These are phyloP conservation scores for Helotiales sp. DNA, from an alignment of 2,329 filamentous ascomycete species.

Conservation along the genomic window DNA sequence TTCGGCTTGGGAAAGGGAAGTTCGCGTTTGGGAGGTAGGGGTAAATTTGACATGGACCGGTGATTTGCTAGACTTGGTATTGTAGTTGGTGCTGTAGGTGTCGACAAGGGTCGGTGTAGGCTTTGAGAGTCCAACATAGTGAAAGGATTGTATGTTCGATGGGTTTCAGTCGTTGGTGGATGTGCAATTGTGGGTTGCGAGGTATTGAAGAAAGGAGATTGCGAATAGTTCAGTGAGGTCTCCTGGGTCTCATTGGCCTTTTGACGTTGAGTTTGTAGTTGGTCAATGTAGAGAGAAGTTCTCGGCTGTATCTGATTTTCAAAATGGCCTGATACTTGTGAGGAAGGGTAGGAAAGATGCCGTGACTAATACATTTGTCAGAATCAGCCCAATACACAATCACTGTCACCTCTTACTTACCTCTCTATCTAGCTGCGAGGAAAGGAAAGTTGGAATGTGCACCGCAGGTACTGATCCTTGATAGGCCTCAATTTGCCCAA, in stretches of 20 bases:
- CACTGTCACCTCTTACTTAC: conserved; percentile 11
- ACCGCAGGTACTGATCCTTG: not conserved
- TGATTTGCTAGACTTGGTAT: not conserved
- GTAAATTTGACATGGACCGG: not conserved
- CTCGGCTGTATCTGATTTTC: not conserved
- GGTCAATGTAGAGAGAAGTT: conserved; percentile 2
- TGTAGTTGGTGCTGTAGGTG: not conserved
- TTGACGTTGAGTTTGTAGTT: not conserved
- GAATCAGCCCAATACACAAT: not conserved
- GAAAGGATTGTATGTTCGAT: not conserved
- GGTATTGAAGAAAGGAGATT: not conserved
- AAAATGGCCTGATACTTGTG: not conserved
- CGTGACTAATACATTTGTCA: not conserved
- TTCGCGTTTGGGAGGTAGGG: conserved; percentile 27
- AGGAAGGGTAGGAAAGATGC: conserved; percentile 9
- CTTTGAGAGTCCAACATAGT: not conserved
- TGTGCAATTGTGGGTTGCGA: not conserved
- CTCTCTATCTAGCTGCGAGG: conserved; percentile 22
- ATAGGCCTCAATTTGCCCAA: not conserved
- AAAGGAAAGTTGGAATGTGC: conserved; percentile 5
- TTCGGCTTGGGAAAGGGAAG: conserved; percentile 29
- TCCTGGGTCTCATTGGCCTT: not conserved
- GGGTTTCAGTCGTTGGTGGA: not conserved
- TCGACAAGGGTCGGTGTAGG: not conserved
- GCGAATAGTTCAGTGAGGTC: not conserved